phyloP scores from a whole-genome alignment of 1,139 yeast genomes.

The Hansenula lynferdii region DNA sequence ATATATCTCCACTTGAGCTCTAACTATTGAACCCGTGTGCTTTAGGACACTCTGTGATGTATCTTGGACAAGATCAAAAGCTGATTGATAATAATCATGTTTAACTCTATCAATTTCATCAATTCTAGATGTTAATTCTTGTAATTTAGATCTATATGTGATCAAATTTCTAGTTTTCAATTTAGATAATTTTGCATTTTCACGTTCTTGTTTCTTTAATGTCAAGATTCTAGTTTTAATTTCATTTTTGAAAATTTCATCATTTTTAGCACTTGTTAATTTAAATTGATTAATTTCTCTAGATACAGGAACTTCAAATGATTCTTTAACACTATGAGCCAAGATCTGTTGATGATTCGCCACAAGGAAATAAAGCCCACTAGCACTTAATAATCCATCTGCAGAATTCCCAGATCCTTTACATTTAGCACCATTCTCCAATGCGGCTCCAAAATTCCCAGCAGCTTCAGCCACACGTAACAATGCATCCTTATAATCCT shows the following conservation, averaged over 20 bases:
- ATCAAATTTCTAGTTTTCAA: slow-evolving; percentile 55
- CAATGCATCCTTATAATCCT: slow-evolving; percentile 46
- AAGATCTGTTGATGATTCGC: slow-evolving; percentile 76
- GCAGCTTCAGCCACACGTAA: slow-evolving; percentile 54
- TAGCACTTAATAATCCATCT: slow-evolving; percentile 66
- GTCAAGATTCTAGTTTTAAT: slow-evolving; percentile 45
- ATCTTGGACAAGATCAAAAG: slow-evolving; percentile 56
- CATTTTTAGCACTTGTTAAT: slow-evolving; percentile 36
- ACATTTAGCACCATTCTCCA: slow-evolving; percentile 65
- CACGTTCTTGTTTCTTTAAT: slow-evolving; percentile 51
- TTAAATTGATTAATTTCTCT: slow-evolving; percentile 39
- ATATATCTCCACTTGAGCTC: slow-evolving; percentile 77
- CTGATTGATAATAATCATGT: slow-evolving; percentile 62
- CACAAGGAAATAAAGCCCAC: slow-evolving; percentile 72
- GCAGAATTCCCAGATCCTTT: slow-evolving; percentile 61
- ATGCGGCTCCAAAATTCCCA: slow-evolving; percentile 65
- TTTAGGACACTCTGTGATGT: slow-evolving; percentile 50
- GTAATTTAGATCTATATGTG: slow-evolving; percentile 58
- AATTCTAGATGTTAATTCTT: slow-evolving; percentile 64
- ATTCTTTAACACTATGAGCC: slow-evolving; percentile 46
- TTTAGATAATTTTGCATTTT: slow-evolving; percentile 50
- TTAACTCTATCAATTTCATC: slow-evolving; percentile 76
- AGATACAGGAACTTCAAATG: slow-evolving; percentile 53
- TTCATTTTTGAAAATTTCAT: slow-evolving; percentile 47
- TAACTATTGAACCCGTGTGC: slow-evolving; percentile 58